Conservation (phyloP, 305 asterid species). For the Rubia peregrina region DNA sequence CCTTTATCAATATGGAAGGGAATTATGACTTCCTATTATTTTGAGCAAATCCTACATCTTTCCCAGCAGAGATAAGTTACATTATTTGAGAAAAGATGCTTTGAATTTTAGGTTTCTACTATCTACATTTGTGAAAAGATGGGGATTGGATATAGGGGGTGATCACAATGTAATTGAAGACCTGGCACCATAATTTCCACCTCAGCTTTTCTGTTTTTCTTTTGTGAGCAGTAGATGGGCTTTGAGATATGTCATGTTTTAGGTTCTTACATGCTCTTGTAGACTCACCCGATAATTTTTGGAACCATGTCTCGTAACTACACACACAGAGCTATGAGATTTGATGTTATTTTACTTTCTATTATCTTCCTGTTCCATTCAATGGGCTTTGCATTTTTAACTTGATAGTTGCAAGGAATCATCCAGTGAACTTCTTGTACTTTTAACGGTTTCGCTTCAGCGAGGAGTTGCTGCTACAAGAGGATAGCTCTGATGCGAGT, state of each 20-base stretch:
- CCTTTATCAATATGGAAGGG: not conserved
- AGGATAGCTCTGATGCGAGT: conserved; percentile 65
- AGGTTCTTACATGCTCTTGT: not conserved
- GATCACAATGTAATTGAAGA: not conserved
- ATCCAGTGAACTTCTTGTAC: conserved; percentile 8
- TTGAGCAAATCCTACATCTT: not conserved
- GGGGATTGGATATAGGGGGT: not conserved
- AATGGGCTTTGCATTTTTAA: not conserved
- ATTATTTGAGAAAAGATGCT: not conserved
- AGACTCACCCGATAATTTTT: not conserved
- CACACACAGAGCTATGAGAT: not conserved
- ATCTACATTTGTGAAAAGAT: not conserved
- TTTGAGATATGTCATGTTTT: not conserved
- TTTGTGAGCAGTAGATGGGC: not conserved
- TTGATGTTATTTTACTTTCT: not conserved
- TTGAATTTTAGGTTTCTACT: not conserved
- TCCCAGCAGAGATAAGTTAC: not conserved
- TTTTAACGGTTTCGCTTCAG: conserved; percentile 37
- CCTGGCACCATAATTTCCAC: not conserved
- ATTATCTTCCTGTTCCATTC: conserved; percentile 1
- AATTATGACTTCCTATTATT: not conserved
- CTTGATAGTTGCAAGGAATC: not conserved
- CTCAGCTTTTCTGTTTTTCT: not conserved
- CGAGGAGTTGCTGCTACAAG: conserved; percentile 92
- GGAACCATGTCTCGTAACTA: not conserved